phyloP scores from a whole-genome alignment of 2,329 filamentous ascomycete species.

The Apiospora kogelbergensis region DNA sequence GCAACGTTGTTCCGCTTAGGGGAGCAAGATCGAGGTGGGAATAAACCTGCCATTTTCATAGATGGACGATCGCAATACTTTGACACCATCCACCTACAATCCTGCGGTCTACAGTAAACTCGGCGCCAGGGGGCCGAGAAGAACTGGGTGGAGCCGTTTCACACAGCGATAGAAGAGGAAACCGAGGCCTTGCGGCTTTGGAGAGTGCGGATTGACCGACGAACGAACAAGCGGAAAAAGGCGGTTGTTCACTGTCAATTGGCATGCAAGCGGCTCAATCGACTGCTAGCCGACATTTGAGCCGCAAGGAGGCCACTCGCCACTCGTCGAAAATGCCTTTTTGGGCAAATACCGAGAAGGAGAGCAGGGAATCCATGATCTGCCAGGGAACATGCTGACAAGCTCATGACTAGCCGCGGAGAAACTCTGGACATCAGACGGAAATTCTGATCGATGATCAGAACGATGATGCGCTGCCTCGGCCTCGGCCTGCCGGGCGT shows the following conservation, averaged over 20 bases:
- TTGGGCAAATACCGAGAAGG: background rate
- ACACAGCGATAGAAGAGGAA: background rate
- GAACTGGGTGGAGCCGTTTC: background rate
- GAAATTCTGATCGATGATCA: background rate
- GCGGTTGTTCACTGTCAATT: no score
- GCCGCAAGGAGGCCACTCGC: background rate
- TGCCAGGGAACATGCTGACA: background rate
- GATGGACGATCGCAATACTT: background rate
- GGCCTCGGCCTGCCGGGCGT: background rate
- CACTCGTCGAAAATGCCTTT: background rate
- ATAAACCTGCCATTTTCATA: background rate
- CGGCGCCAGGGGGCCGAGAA: background rate
- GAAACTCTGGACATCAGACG: background rate
- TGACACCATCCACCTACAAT: background rate
- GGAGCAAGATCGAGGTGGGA: background rate
- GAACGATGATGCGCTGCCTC: background rate
- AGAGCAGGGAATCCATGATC: background rate
- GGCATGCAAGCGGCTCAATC: no score
- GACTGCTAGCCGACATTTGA: no score
- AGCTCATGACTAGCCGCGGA: background rate
- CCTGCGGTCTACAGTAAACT: background rate
- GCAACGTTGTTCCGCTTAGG: background rate
- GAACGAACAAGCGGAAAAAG: background rate
- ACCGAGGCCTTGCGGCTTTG: background rate
- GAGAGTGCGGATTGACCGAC: background rate